phyloP scores from a whole-genome alignment of 805 yeast genomes.

The Limtongia smithiae region DNA sequence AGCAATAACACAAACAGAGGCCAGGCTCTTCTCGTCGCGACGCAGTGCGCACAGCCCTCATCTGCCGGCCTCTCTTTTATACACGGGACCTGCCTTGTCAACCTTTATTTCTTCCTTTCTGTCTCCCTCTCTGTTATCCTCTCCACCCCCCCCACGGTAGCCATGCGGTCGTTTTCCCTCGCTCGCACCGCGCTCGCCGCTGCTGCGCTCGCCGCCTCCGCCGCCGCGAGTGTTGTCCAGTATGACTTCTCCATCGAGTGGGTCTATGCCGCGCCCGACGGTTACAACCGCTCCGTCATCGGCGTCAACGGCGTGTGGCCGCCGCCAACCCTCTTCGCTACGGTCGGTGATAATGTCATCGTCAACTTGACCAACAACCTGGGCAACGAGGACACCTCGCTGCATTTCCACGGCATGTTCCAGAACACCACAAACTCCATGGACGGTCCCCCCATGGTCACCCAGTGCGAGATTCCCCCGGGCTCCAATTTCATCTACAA shows the following conservation, averaged over 20 bases:
- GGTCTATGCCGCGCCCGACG: constrained; percentile 55
- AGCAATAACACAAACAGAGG: too few species aligned
- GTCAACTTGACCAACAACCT: constrained; percentile 69
- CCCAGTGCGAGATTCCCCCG: constrained; percentile 91
- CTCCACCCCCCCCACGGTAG: too few species aligned
- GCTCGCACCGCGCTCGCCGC: constrained; percentile 12
- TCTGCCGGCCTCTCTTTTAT: too few species aligned
- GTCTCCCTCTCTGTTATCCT: too few species aligned
- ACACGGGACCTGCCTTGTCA: too few species aligned
- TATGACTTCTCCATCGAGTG: constrained; percentile 42
- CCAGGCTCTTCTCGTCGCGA: too few species aligned
- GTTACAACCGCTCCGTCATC: constrained; percentile 49
- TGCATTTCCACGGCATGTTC: constrained; percentile 95
- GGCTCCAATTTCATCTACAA: constrained; percentile 73
- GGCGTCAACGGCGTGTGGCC: constrained; percentile 75
- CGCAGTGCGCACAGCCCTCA: too few species aligned
- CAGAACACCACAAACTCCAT: constrained; percentile 67
- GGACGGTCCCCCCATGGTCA: constrained; percentile 89
- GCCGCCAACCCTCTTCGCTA: constrained; percentile 70
- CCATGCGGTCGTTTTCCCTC: too few species aligned
- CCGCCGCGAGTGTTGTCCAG: constrained; percentile 31
- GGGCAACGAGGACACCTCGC: constrained; percentile 62
- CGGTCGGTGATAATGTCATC: constrained; percentile 73
- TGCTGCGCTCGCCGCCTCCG: constrained; percentile 21
- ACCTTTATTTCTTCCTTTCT: too few species aligned